A percentile compares a stretch with the other conserved stretches of the same genome.
Conservation (phyloP, 176 grass and related monocot species). For the Guadua angustifolia region DNA sequence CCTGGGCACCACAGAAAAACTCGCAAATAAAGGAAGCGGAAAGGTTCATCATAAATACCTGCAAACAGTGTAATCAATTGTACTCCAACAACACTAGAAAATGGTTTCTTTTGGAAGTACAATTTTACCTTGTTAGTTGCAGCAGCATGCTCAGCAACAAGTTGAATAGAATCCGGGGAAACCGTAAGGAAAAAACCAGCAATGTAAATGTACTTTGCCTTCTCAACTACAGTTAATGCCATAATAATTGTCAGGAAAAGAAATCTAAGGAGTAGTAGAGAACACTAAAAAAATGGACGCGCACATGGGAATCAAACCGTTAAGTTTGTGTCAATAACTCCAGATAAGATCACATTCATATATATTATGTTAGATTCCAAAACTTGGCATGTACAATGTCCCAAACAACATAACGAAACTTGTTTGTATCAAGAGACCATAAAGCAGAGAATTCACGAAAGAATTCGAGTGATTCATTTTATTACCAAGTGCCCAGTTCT, state of each 20-base stretch:
- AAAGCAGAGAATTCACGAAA: background rate
- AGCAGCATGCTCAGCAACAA: constrained; percentile 90
- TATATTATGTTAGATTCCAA: background rate
- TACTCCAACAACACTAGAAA: constrained; percentile 20
- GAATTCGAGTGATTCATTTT: background rate
- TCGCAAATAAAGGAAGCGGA: constrained; percentile 96
- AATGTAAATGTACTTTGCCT: constrained; percentile 96
- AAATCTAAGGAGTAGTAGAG: background rate
- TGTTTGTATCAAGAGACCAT: background rate
- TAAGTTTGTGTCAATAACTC: background rate
- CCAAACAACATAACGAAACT: constrained; percentile 12
- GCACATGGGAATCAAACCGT: no score
- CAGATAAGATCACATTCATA: background rate
- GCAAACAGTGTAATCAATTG: constrained; percentile 32
- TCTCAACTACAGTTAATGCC: constrained; percentile 66
- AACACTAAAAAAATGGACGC: background rate
- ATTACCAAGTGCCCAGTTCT: background rate
- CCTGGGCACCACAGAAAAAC: constrained; percentile 83
- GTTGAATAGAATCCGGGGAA: constrained; percentile 90
- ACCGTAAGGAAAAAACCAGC: constrained; percentile 98
- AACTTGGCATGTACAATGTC: background rate
- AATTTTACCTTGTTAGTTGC: constrained; percentile 76
- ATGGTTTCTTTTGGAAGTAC: constrained; percentile 2
- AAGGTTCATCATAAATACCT: constrained; percentile 90
- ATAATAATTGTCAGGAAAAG: constrained; percentile 21